phyloP scores from a whole-genome alignment of 1,284 basidiomycete genomes.

The Cerrena zonata region DNA sequence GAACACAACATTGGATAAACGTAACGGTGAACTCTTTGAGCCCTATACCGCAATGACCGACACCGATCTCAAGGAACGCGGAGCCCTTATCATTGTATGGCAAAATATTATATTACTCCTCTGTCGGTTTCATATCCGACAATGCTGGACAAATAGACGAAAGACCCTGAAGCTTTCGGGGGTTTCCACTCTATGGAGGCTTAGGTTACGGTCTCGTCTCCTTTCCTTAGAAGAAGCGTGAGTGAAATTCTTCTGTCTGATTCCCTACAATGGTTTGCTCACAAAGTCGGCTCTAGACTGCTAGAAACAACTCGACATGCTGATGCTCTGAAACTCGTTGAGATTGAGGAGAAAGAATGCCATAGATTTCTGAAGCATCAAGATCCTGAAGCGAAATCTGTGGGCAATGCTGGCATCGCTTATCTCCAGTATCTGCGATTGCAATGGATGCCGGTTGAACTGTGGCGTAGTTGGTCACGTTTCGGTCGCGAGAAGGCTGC shows the following conservation, averaged over 20 bases:
- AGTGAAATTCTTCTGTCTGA: not conserved
- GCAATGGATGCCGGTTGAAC: constrained; percentile 4
- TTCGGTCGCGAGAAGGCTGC: constrained; percentile 22
- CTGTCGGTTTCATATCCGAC: constrained; percentile 36
- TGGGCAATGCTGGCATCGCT: constrained; percentile 1
- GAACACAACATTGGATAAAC: constrained; percentile 13
- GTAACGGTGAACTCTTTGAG: constrained; percentile 18
- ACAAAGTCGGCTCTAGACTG: not conserved
- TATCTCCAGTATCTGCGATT: constrained; percentile 2
- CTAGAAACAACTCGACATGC: not conserved
- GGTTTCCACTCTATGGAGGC: not conserved
- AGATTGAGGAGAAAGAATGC: constrained; percentile 3
- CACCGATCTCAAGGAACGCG: constrained; percentile 32
- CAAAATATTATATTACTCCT: constrained; percentile 28
- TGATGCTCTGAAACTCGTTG: constrained; percentile 8
- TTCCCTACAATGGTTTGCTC: not conserved
- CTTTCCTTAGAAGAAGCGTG: constrained; percentile 7
- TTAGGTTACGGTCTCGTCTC: not conserved
- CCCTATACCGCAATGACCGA: constrained; percentile 31
- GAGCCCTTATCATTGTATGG: constrained; percentile 27
- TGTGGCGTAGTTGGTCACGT: constrained; percentile 29
- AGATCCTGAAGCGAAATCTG: not conserved
- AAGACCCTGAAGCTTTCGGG: constrained; percentile 12
- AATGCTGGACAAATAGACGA: constrained; percentile 33
- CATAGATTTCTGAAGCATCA: not conserved